Base-by-base conservation (phyloP, 441 rosid genomes). In the Erysimum pusillum region DNA sequence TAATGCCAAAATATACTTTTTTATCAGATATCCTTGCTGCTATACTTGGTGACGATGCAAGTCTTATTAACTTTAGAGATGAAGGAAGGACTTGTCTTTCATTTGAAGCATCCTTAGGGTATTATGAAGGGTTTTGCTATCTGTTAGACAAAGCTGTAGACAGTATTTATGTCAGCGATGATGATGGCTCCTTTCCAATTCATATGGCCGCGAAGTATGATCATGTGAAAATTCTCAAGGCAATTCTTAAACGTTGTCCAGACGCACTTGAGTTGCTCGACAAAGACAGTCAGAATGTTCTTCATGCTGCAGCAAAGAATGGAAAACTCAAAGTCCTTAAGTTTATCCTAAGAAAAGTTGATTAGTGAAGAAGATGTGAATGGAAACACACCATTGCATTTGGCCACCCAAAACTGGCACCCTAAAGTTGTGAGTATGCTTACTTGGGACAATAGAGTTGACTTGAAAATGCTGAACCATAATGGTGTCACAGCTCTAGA, bases 11-110 rank as follows among this genome's bases (percentile, higher is more conserved):
- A 15, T 1, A 61, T 22, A 22, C 3, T 12, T 18, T 2, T 12
- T 20, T 61, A 6, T n/a, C 41, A 64, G 54, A 64, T 66, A 36
- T 66, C 6, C 59, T 66, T 20, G 18, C 3, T 22, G 46, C 22
- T 48, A 35, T 48, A 18, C 20, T 66, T 4, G 20, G 9, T 5
- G 2, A 49, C 17, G 59, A 67, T 20, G 59, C 59, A 13, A 20
- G 34, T 4, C 71, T 67, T 35, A 12, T 34, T 2, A 51, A 49
- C 5, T n/a, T n/a, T 1, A 12, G 22, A 20, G 46, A 67, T 35
- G 46, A 67, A 51, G 46, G 71, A 49, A 38, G 18, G 20, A 67
- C 71, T 51, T 51, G 20, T 51, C 48, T 67, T 51, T 51, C 71
- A 0, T 17, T 35, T 67, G 71, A 35, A 20, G 59, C 46, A 36